Conservation (phyloP, 805 yeast species). For the Cyberlindnera xylosilytica region DNA sequence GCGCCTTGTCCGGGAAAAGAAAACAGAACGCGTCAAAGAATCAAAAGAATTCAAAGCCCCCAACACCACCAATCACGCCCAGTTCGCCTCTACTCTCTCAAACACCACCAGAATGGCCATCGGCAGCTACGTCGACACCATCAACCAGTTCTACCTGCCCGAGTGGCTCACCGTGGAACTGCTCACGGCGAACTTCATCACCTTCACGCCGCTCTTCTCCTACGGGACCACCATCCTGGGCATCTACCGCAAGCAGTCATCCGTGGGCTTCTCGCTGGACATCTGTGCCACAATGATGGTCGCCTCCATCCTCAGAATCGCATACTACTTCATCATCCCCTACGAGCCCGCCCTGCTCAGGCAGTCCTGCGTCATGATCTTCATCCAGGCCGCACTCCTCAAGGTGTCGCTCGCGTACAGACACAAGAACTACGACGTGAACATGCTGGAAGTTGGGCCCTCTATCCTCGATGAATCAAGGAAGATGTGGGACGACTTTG, state of each 20-base stretch:
- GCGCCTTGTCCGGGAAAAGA: background rate
- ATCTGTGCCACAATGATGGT: constrained; percentile 89
- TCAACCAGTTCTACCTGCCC: constrained; percentile 44
- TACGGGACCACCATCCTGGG: constrained; percentile 80
- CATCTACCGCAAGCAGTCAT: constrained; percentile 59
- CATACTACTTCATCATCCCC: constrained; percentile 75
- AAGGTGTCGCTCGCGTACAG: constrained; percentile 61
- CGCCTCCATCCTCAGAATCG: constrained; percentile 68
- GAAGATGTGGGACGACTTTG: constrained; percentile 4
- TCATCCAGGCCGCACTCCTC: constrained; percentile 65
- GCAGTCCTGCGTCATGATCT: constrained; percentile 83
- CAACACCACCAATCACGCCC: background rate
- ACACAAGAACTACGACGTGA: constrained; percentile 39
- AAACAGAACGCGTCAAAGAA: too few species aligned
- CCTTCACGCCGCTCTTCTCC: constrained; percentile 81
- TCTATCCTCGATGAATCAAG: constrained; percentile 4
- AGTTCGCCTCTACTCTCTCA: background rate
- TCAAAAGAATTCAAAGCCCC: constrained; percentile 3
- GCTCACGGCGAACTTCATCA: constrained; percentile 60
- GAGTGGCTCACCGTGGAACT: constrained; percentile 53
- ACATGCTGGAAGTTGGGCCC: constrained; percentile 31
- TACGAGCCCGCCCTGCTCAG: constrained; percentile 75
- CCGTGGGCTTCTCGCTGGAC: constrained; percentile 85
- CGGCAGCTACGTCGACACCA: constrained; percentile 28
- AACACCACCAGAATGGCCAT: background rate